A percentile compares a stretch with the other conserved stretches of the same genome.
These are phyloP conservation scores for Naganishia friedmannii DNA, from an alignment of 768 basidiomycete species.

Conservation along the genomic window DNA sequence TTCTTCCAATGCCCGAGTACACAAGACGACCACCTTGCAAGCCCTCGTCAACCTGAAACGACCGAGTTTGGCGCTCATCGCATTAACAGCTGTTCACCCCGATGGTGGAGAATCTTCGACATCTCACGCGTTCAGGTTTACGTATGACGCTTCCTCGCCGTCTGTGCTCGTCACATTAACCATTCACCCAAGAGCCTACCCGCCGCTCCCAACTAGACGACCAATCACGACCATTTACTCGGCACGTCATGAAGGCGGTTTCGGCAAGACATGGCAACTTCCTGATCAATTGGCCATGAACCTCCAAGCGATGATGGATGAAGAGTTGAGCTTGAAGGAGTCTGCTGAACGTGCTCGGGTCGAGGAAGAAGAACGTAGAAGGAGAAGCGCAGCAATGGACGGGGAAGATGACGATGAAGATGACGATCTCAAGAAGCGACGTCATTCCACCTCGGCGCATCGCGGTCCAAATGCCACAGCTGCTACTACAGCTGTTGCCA, in stretches of 20 bases:
- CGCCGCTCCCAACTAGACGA: slow-evolving; percentile 16
- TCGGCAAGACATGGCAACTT: slow-evolving; percentile 68
- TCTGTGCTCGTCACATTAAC: slow-evolving; percentile 76
- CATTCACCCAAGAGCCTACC: slow-evolving; percentile 63
- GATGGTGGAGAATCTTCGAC: slow-evolving; percentile 46
- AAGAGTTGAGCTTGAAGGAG: slow-evolving; percentile 16
- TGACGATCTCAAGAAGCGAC: slow-evolving; percentile 53
- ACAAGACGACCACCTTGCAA: slow-evolving; percentile 88
- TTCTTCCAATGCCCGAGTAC: slow-evolving; percentile 54
- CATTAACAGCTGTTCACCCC: slow-evolving; percentile 2
- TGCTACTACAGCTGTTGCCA: neutral
- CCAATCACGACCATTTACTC: slow-evolving; percentile 61
- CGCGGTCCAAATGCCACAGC: neutral
- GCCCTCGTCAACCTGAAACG: slow-evolving; percentile 92
- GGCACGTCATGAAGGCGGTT: slow-evolving; percentile 68
- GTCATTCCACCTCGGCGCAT: slow-evolving; percentile 59
- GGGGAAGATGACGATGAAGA: slow-evolving; percentile 31
- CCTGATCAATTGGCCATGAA: slow-evolving; percentile 78
- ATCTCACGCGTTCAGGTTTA: slow-evolving; percentile 60
- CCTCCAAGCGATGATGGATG: slow-evolving; percentile 53
- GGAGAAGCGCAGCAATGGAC: slow-evolving; percentile 14
- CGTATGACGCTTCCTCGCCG: slow-evolving; percentile 86
- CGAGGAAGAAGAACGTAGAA: slow-evolving; percentile 22
- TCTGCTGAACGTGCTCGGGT: slow-evolving; percentile 17
- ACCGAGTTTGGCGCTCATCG: slow-evolving; percentile 68